These are phyloP conservation scores for Aspergillus flavus DNA, from an alignment of 2,329 filamentous ascomycete species.

Conservation along the genomic window DNA sequence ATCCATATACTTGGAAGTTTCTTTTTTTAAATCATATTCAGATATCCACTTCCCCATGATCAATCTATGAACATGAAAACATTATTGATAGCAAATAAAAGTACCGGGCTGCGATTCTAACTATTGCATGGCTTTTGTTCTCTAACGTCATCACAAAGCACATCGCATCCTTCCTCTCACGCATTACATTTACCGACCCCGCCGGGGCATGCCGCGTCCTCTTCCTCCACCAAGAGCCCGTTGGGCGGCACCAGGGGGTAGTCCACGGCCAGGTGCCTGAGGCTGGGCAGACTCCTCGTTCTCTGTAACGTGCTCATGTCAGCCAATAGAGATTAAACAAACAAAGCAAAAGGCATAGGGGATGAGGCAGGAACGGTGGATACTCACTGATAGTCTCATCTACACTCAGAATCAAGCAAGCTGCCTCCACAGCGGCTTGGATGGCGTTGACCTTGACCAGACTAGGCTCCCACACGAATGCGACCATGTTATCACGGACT, in stretches of 20 bases:
- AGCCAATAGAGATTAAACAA: constrained; percentile 14
- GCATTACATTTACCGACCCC: constrained; percentile 26
- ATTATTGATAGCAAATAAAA: background rate
- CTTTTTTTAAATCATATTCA: background rate
- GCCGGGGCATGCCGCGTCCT: constrained; percentile 79
- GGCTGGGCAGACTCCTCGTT: constrained; percentile 91
- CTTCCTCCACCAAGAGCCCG: constrained; percentile 82
- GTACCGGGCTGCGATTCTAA: constrained; percentile 12
- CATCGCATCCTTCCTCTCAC: constrained; percentile 19
- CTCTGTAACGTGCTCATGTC: constrained; percentile 44
- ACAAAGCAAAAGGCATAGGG: background rate
- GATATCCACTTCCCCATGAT: background rate
- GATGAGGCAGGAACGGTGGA: background rate
- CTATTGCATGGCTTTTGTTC: constrained; percentile 14
- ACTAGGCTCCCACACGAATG: constrained; percentile 96
- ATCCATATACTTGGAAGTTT: background rate
- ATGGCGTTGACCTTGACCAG: constrained; percentile 97
- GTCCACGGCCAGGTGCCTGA: constrained; percentile 73
- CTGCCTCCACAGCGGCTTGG: constrained; percentile 92
- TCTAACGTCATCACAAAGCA: constrained; percentile 12
- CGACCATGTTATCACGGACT: constrained; percentile 89
- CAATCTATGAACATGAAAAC: constrained; percentile 4
- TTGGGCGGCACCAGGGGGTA: constrained; percentile 84
- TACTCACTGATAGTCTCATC: constrained; percentile 89
- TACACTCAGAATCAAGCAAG: constrained; percentile 91